Conservation (phyloP, 2,329 filamentous ascomycete genomes). For the Ophiostoma sp. region DNA sequence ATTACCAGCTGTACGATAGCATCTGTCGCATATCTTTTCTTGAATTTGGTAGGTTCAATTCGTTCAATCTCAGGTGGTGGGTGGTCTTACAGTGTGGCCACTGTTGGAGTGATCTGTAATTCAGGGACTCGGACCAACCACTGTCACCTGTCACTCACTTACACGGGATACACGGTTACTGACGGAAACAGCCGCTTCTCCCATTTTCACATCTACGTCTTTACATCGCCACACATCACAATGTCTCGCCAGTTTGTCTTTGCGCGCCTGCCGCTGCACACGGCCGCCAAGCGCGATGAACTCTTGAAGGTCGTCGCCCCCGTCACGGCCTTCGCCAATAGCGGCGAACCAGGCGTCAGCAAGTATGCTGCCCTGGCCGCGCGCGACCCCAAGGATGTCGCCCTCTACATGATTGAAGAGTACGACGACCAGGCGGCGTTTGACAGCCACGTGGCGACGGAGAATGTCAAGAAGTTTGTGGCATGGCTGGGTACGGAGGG, state of each 20-base stretch:
- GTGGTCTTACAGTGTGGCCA: background rate
- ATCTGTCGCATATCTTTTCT: background rate
- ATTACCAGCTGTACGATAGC: background rate
- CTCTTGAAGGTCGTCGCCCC: background rate
- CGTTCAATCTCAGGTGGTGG: background rate
- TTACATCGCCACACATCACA: background rate
- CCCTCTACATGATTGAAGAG: conserved; percentile 22
- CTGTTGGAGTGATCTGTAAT: background rate
- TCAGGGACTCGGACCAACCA: background rate
- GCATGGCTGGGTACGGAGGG: conserved; percentile 3
- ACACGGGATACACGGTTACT: background rate
- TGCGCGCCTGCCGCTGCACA: conserved; percentile 10
- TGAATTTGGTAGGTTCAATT: background rate
- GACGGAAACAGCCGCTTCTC: background rate
- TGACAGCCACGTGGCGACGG: conserved; percentile 1
- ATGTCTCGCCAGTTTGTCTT: conserved; percentile 17
- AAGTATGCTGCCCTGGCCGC: conserved; percentile 11
- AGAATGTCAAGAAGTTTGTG: conserved; percentile 1
- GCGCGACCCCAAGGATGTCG: background rate
- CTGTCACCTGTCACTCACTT: background rate
- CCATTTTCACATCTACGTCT: background rate
- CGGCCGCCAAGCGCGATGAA: background rate
- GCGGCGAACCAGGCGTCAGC: conserved; percentile 10
- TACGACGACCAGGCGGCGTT: conserved; percentile 6
- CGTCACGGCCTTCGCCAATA: conserved; percentile 2